phyloP scores from a whole-genome alignment of 139 green algal genomes.

The Zygnema cylindricum region DNA sequence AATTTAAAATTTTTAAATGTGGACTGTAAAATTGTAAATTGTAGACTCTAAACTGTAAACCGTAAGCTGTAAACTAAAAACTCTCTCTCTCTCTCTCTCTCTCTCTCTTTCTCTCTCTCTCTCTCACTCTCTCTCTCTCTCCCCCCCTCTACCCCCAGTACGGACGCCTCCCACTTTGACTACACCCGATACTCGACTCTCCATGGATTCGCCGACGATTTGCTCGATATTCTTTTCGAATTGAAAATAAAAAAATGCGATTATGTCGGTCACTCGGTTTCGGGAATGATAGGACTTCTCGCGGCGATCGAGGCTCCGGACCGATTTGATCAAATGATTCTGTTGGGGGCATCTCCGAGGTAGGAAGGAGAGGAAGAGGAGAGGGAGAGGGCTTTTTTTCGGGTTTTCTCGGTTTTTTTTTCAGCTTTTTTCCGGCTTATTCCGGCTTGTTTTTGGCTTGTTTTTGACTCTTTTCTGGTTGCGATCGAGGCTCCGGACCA shows the following conservation, averaged over 20 bases:
- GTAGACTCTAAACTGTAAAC: too few species aligned
- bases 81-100: background rate
- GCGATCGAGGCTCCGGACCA: conserved; percentile 1
- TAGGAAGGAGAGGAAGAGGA: background rate
- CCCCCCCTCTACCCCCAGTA: conserved; percentile 11
- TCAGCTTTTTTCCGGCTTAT: too few species aligned
- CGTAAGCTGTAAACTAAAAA: too few species aligned
- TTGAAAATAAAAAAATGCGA: conserved; percentile 19
- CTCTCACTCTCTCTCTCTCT: background rate
- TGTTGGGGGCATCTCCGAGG: conserved; percentile 35
- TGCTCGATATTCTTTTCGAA: conserved; percentile 30
- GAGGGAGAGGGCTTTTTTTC: background rate
- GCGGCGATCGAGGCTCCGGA: conserved; percentile 7
- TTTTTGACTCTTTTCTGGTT: too few species aligned
- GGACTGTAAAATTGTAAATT: too few species aligned
- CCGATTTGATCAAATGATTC: conserved; percentile 39
- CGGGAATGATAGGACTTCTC: conserved; percentile 34
- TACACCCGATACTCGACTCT: conserved; percentile 36
- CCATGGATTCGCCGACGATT: conserved; percentile 38
- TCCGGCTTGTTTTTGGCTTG: too few species aligned
- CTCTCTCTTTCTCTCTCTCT: background rate
- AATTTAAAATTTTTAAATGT: too few species aligned
- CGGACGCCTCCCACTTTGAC: conserved; percentile 22
- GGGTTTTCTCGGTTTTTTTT: too few species aligned
- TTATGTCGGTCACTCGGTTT: conserved; percentile 23